Conservation (phyloP, 371 early-diverging fungal genomes). For the Batkoa obscura region DNA sequence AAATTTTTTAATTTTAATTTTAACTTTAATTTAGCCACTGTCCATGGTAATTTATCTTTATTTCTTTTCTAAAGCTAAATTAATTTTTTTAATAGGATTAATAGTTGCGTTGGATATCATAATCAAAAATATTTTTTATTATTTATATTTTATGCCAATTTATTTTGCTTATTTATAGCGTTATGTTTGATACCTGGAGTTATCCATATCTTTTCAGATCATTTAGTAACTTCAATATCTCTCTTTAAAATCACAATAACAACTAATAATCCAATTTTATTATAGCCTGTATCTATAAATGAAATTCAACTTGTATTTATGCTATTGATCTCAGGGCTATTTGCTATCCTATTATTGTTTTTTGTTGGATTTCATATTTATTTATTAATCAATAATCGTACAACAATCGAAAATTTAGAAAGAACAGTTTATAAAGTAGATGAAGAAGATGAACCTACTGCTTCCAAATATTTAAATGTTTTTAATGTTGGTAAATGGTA, state of each 20-base stretch:
- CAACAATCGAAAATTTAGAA: conserved; percentile 47
- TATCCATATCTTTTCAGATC: conserved; percentile 15
- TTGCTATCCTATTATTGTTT: conserved; percentile 30
- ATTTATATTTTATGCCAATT: conserved; percentile 29
- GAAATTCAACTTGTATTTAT: conserved; percentile 21
- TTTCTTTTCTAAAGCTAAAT: too few relatives aligned
- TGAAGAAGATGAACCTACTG: conserved; percentile 6
- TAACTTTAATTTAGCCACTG: conserved; percentile 22
- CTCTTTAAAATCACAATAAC: neutral
- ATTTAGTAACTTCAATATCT: neutral
- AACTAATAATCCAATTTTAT: conserved; percentile 8
- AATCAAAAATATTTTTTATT: conserved; percentile 50
- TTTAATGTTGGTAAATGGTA: conserved; percentile 32
- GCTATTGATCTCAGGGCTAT: conserved; percentile 28
- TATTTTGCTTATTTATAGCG: conserved; percentile 28
- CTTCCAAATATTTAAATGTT: conserved; percentile 25
- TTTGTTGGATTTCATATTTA: conserved; percentile 32
- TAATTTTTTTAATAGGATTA: conserved; percentile 26
- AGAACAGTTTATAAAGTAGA: conserved; percentile 20
- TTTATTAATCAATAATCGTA: conserved; percentile 30
- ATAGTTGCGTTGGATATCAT: conserved; percentile 45
- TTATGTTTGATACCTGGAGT: conserved; percentile 16
- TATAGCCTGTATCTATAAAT: conserved; percentile 6
- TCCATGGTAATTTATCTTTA: conserved; percentile 22
- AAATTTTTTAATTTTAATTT: neutral